A percentile compares a stretch with the other conserved stretches of the same genome.
These are phyloP conservation scores for Trypethelium eluteriae DNA, from an alignment of 495 filamentous ascomycete species.

Conservation along the genomic window DNA sequence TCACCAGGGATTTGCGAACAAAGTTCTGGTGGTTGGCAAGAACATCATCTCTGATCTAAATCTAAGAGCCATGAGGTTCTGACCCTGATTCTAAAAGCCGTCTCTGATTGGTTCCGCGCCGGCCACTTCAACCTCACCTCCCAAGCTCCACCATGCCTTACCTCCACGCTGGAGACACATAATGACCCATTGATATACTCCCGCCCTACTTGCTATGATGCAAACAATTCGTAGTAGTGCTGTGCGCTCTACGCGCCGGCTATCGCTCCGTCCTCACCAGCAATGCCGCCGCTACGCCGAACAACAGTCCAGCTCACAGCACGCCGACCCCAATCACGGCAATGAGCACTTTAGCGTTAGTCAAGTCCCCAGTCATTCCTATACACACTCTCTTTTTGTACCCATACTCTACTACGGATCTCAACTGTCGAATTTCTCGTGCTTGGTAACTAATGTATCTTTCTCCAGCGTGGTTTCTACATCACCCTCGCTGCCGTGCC, in stretches of 20 bases:
- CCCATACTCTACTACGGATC: too few species aligned
- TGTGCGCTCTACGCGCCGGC: constrained; percentile 28
- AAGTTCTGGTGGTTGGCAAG: too few species aligned
- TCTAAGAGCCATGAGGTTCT: too few species aligned
- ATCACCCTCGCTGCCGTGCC: constrained; percentile 53
- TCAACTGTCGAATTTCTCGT: constrained; percentile 15
- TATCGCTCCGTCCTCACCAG: constrained; percentile 26
- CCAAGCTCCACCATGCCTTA: constrained; percentile 18
- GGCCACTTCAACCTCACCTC: constrained; percentile 15
- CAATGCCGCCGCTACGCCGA: constrained; percentile 31
- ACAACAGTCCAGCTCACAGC: constrained; percentile 22
- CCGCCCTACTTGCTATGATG: constrained; percentile 23
- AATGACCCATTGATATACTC: constrained; percentile 17
- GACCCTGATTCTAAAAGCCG: too few species aligned
- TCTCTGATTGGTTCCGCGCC: neutral
- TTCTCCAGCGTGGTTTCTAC: constrained; percentile 56
- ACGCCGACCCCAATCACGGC: constrained; percentile 44
- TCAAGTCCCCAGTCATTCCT: constrained; percentile 30
- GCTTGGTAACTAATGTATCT: constrained; percentile 21
- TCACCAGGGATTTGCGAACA: too few species aligned
- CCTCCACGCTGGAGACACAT: constrained; percentile 4
- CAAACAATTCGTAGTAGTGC: constrained; percentile 33
- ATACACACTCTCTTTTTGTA: constrained; percentile 18
- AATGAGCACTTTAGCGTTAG: constrained; percentile 60
- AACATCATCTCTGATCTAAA: too few species aligned